Evolutionary conservation across 1,139 yeast genomes (phyloP), one percentile per base, ranked within the genome.

Genomic region (Taphrina wiesneri): DNA sequence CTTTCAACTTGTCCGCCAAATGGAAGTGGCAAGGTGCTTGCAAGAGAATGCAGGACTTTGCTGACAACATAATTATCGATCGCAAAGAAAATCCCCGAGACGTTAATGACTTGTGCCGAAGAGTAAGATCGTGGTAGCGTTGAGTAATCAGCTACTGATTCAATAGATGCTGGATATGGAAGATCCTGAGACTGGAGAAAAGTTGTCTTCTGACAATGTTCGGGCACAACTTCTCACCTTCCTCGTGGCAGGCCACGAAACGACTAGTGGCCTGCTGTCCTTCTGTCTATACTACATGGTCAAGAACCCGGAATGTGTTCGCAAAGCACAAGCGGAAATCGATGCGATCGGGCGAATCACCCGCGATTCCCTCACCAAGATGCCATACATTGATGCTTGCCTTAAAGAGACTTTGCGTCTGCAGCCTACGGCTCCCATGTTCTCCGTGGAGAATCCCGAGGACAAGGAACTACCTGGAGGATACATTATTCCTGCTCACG

Each of bases 221-320:
- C 28, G 45, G 13, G 51, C 54, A 25, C 69, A 69, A 25, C 54
- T 69, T 51, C 56, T 67, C 61, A 68, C 70, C 9, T 69, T 69
- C 46, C 65, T 69, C n/a, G 66, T 69, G n/a, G 71, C 70, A 2
- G 71, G 71, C 32, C 71, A 69, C 54, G 71, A 69, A 36, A 69
- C 70, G n/a, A 69, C 71, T 9, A 60, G 69, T 15, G 64, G 68
- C 13, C 62, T 66, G 13, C 21, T 63, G 9, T 45, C 71, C 9
- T 68, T 67, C 64, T 59, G 68, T 26, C 64, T 68, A 17, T 60
- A 49, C 39, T 45, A 43, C 30, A 63, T 69, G 49, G 68, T 68
- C 32, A 54, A 56, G 54, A 49, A 67, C 49, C 71, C 62, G 4
- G 15, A 17, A 19, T 23, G 47, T 15, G 47, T 54, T 25, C 66